Base-by-base conservation (phyloP, 208 protist species). In the Leishmania braziliensis region DNA sequence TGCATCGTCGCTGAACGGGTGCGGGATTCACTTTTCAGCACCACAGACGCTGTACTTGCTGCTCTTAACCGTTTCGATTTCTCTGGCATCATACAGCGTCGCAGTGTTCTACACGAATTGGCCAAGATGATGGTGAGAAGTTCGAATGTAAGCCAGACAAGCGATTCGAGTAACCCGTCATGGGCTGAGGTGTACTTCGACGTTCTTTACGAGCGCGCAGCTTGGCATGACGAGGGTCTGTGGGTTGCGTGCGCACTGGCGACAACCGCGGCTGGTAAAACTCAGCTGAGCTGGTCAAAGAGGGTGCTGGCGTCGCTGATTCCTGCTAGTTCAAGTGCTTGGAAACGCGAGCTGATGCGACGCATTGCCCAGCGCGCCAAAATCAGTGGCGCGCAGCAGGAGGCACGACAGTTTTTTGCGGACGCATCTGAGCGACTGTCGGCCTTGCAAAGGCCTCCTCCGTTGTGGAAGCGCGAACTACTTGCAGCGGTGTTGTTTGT, bases 141-240 rank as follows among this genome's bases (percentile, higher is more conserved):
- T 0, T n/a, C 81, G 8, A 60, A 51, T 16, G 20, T 26, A 33
- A 33, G 8, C 54, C 48, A 70, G 1, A 2, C 12, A 10, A 5
- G 50, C 12, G 72, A 74, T 9, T 18, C 29, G 5, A 29, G 23
- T 29, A 20, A 43, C 14, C 23, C 58, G 29, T 39, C 77, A 39
- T 86, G 77, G 77, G 26, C 63, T 4, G 74, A 48, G 58, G 48
- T 86, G 20, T 86, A 86, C 36, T 86, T 86, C 56, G 82, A 86
- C 68, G 60, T 76, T 39, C 63, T 86, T n/a, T 86, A 73, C 48
- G 78, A 86, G 73, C 77, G 82, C 4, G 74, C 82, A 4, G 62
- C 78, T 20, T 86, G 78, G 56, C 23, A 70, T 77, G 82, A 86
- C 66, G 82, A 86, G 50, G 82, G 82, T 5, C 23, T 86, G 36